Percentiles rank a stretch among this genome's conserved stretches.
These are phyloP conservation scores for Sclerotinia nivalis DNA, from an alignment of 2,329 filamentous ascomycete species.

Conservation along the genomic window DNA sequence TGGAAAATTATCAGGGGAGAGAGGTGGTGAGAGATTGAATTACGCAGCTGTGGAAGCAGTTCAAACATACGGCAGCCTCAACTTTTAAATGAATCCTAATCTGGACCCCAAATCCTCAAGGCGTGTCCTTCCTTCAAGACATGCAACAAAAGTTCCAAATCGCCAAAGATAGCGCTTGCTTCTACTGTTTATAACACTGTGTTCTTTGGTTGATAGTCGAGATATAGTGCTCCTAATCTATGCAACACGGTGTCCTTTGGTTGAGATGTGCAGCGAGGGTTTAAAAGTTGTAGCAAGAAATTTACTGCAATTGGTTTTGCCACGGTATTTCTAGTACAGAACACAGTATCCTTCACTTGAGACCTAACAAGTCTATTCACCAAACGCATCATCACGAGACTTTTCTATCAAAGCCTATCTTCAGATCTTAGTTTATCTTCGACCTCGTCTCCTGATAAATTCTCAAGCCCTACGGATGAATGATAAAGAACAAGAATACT, in stretches of 20 bases:
- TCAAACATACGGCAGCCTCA: neutral
- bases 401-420: neutral
- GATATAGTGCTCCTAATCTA: too few relatives aligned
- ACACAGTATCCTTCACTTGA: neutral
- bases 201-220: too few relatives aligned
- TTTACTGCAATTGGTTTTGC: neutral
- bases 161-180: too few relatives aligned
- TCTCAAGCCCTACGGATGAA: neutral
- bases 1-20: neutral
- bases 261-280: too few relatives aligned
- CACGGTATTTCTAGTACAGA: neutral
- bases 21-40: neutral
- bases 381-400: neutral
- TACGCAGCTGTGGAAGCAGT: neutral
- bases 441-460: neutral
- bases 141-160: too few relatives aligned
- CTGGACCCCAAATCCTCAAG: neutral
- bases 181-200: too few relatives aligned
- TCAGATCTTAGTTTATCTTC: constrained; percentile 3
- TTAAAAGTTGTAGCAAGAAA: neutral
- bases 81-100: neutral
- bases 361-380: neutral
- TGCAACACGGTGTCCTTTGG: too few relatives aligned
- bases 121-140: neutral
- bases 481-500: neutral